Evolutionary conservation across 768 basidiomycete species (phyloP), one percentile per base, ranked within the genome.

Genomic region (Panus rudis): DNA sequence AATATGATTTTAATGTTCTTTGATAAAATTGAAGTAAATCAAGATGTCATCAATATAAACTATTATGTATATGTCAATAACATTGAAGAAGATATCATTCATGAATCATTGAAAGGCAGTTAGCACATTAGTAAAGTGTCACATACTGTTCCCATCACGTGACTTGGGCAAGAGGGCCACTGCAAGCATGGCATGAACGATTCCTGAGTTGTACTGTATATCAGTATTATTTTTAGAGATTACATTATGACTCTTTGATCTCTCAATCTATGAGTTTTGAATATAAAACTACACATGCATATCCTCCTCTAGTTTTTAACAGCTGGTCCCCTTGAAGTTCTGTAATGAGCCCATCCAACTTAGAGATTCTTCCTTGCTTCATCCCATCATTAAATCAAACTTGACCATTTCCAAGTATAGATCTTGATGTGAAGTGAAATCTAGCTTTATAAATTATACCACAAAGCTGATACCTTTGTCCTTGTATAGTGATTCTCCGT

Each of bases 81-180:
- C 11, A 38, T 53, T 50, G 3, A 35, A 39, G 30, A 53, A 41
- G 21, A 46, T 41, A 10, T 43, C 43, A 16, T 53, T 38, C 21
- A 53, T 41, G 33, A 51, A 42, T 12, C 17, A 20, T 39, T 53
- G 46, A 28, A 47, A 42, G 22, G 41, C 33, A 7, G 38, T 34
- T 28, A 37, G 34, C 11, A 34, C 41, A 23, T 57, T 57, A 27
- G 47, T 43, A 14, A 62, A 51, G 8, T n/a, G n/a, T n/a, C n/a
- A n/a, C n/a, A n/a, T n/a, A n/a, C n/a, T n/a, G n/a, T n/a, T n/a
- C n/a, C n/a, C n/a, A n/a, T n/a, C n/a, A n/a, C n/a, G n/a, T n/a
- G n/a, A n/a, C n/a, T n/a, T n/a, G n/a, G n/a, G n/a, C n/a, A n/a
- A n/a, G n/a, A n/a, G n/a, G n/a, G n/a, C n/a, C n/a, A n/a, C n/a